Percentiles rank a stretch among this genome's conserved stretches.
Conservation (phyloP, 805 yeast genomes). For the Yamadazyma endophytica region DNA sequence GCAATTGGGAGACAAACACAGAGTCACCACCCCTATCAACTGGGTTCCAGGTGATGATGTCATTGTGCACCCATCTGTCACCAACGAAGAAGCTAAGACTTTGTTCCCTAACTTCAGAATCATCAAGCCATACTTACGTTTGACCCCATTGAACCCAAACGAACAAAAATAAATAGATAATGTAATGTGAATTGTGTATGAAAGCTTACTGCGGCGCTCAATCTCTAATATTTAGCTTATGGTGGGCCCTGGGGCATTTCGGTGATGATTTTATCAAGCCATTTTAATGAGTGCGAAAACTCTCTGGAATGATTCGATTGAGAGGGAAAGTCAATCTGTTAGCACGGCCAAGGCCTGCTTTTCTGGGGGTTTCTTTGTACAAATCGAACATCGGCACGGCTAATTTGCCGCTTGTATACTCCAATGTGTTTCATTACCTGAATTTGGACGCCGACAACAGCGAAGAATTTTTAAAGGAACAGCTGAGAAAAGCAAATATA, state of each 20-base stretch:
- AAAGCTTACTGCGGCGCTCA: no score
- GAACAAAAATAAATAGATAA: slow-evolving; percentile 5
- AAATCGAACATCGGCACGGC: background rate
- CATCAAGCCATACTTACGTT: slow-evolving; percentile 87
- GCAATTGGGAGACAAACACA: slow-evolving; percentile 77
- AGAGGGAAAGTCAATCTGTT: no score
- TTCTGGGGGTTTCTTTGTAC: no score
- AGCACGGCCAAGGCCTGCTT: no score
- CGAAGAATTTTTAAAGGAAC: slow-evolving; percentile 1
- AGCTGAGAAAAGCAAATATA: slow-evolving; percentile 41
- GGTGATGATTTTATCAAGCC: no score
- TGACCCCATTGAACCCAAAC: slow-evolving; percentile 39
- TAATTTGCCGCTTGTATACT: background rate
- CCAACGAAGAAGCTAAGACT: slow-evolving; percentile 56
- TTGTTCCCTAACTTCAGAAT: slow-evolving; percentile 84
- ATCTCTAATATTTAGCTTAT: no score
- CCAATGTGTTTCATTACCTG: background rate
- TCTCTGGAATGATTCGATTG: no score
- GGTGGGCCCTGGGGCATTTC: no score
- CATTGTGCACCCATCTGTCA: slow-evolving; percentile 82
- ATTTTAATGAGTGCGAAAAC: no score
- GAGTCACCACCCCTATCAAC: slow-evolving; percentile 87
- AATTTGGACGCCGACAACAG: background rate
- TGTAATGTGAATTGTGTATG: no score
- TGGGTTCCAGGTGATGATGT: slow-evolving; percentile 91